Evolutionary conservation across 1,284 basidiomycete species (phyloP), one percentile per base, ranked within the genome.

Genomic region (Peniophora sp.): DNA sequence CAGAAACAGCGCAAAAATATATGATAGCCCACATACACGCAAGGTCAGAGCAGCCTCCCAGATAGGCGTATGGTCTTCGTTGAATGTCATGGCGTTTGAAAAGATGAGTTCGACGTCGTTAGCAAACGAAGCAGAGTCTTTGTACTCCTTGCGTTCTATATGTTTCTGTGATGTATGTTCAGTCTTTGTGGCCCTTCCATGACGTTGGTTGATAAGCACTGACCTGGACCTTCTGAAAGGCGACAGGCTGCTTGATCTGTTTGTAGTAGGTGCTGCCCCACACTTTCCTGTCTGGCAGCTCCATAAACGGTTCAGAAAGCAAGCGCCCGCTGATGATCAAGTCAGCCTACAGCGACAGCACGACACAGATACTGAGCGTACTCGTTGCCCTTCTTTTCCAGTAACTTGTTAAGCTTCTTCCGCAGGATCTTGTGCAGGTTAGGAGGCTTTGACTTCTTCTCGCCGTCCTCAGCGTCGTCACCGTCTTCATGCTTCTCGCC

Each of bases 71-170:
- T 85, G 76, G 22, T 91, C 89, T 58, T 78, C 79, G 58, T 91
- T 91, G 68, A 89, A 91, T 49, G 77, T 69, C 65, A 92, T 75
- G 2, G 94, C 94, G 64, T 97, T 97, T n/a, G 81, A 79, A 68
- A 94, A 96, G 45, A 97, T 87, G 43, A 92, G 78, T 61, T 94
- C 91, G 6, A 94, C 85, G 57, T 97, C 94, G 25, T 80, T 79
- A 49, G 87, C 86, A 62, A 95, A 93, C 36, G 89, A 83, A 3
- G 78, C 71, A 1, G 81, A 69, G 1, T 74, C 74, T 25, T 62
- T 57, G 58, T 91, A 91, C 57, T 86, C 84, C 62, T 89, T 89
- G 50, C 78, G 77, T 61, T 89, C 88, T 56, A 91, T 69, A 45
- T 74, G 78, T 80, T 84, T 88, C 88, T 91, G 54, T 20, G 46